These are phyloP conservation scores for Lasiodiplodia theobromae DNA, from an alignment of 2,329 filamentous ascomycete species.

Conservation along the genomic window DNA sequence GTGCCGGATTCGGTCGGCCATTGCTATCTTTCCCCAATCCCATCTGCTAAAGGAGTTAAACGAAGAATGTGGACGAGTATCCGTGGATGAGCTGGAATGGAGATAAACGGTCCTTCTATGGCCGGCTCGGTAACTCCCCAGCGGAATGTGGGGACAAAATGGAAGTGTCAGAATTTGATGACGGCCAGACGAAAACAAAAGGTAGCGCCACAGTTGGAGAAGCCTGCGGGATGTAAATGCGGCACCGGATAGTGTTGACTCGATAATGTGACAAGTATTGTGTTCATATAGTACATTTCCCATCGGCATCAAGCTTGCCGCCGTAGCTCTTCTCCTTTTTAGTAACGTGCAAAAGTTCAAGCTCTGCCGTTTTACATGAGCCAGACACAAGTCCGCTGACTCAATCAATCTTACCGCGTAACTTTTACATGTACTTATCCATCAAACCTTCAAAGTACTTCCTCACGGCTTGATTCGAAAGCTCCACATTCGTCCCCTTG, in stretches of 20 bases:
- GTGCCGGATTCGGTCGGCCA: too few relatives aligned
- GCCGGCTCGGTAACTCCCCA: neutral
- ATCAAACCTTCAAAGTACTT: constrained; percentile 13
- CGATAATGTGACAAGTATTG: neutral
- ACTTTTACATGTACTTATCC: constrained; percentile 18
- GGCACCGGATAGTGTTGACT: neutral
- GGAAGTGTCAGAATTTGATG: neutral
- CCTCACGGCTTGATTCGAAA: neutral
- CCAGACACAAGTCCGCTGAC: neutral
- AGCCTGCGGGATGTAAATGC: neutral
- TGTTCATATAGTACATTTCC: constrained; percentile 4
- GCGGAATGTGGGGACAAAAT: neutral
- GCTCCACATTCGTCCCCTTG: constrained; percentile 1
- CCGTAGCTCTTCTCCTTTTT: too few relatives aligned
- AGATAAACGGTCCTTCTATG: neutral
- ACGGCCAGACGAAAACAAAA: neutral
- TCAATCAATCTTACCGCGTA: neutral
- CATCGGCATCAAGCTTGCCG: neutral
- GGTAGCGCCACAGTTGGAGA: neutral
- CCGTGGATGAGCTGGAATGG: neutral
- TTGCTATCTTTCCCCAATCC: too few relatives aligned
- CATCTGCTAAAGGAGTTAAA: neutral
- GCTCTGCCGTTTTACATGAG: neutral
- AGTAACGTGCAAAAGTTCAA: neutral
- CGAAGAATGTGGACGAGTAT: neutral